Base-by-base conservation (phyloP, 2,329 filamentous ascomycete species). In the Apiospora sp. region DNA sequence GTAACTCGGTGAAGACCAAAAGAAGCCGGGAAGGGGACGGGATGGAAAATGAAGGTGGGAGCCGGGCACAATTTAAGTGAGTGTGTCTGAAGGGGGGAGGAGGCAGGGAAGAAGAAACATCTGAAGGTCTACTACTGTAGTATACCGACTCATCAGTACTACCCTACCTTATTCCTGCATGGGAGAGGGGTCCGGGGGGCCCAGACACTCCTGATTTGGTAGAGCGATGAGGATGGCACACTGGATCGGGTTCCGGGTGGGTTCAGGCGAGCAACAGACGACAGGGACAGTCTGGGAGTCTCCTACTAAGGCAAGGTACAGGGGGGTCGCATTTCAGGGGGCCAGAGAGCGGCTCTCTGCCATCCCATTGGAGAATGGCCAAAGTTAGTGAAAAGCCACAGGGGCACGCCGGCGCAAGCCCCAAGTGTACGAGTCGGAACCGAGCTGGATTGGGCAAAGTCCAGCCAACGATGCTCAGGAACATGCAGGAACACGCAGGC, bases 1-100 rank as follows among this genome's bases (percentile, higher is more conserved):
- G 34, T 64, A 10, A 64, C 67, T 68, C 67, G 67, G 44, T 68
- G 67, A 68, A 64, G 58, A 64, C 58, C 58, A 64, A 12, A 64
- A 64, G 58, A 64, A 64, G 58, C 58, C 58, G 58, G 22, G 34
- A 64, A 30, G 24, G 51, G 22, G 58, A 16, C 34, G 30, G 58
- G 34, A 6, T 10, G 10, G 34, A 41, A 13, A 64, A 64, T 14
- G 58, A 37, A 22, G 34, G 58, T 64, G 58, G 58, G 34, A 64
- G 58, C 58, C 58, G 34, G 58, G 41, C 34, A 64, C 58, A 22
- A 41, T 64, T 64, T 64, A 64, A 64, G 58, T 64, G 30, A 37
- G 19, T 64, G 30, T 64, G 34, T 64, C 27, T 34, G 51, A 58
- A 58, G 58, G 19, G 10, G 30, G 19, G 19, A 19, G 30, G 54